These are phyloP conservation scores for Phoenix roebelenii DNA, from an alignment of 176 grass and related monocot species.

Conservation along the genomic window DNA sequence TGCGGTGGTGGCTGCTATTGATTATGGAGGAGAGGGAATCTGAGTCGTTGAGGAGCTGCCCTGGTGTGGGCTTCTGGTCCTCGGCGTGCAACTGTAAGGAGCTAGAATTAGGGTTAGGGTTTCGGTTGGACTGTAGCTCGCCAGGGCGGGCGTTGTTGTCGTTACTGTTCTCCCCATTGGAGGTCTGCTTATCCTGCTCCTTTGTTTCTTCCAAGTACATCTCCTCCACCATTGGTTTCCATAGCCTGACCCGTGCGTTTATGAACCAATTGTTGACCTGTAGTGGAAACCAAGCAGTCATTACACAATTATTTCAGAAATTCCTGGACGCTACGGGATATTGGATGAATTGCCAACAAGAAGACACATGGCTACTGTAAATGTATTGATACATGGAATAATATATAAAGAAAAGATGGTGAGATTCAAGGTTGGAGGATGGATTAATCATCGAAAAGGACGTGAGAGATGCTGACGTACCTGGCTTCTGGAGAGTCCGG, in stretches of 20 bases:
- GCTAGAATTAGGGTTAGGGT: conserved; percentile 25
- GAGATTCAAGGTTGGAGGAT: conserved; percentile 8
- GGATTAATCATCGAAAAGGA: conserved; percentile 1
- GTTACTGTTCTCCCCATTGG: conserved; percentile 7
- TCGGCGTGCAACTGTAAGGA: conserved; percentile 2
- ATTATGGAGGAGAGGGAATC: conserved; percentile 68
- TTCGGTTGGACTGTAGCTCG: neutral
- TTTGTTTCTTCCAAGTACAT: conserved; percentile 95
- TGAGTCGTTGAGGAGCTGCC: conserved; percentile 47
- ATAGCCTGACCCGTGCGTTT: conserved; percentile 65
- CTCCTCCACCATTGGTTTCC: conserved; percentile 98
- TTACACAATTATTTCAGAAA: conserved; percentile 6
- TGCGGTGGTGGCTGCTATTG: conserved; percentile 32
- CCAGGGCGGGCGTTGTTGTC: too few species aligned
- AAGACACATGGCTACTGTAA: too few species aligned
- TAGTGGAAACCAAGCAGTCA: conserved; percentile 7
- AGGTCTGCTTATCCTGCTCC: conserved; percentile 25
- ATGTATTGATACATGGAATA: too few species aligned
- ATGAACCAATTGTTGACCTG: conserved; percentile 94
- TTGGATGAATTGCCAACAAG: too few species aligned
- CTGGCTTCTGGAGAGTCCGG: conserved; percentile 88
- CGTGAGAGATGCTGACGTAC: conserved; percentile 24
- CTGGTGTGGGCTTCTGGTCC: conserved; percentile 63
- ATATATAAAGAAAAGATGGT: too few species aligned
- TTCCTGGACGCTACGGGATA: conserved; percentile 8